Evolutionary conservation across 2,329 filamentous ascomycete species (phyloP).

Genomic region (Simplicillium aogashimaense): DNA sequence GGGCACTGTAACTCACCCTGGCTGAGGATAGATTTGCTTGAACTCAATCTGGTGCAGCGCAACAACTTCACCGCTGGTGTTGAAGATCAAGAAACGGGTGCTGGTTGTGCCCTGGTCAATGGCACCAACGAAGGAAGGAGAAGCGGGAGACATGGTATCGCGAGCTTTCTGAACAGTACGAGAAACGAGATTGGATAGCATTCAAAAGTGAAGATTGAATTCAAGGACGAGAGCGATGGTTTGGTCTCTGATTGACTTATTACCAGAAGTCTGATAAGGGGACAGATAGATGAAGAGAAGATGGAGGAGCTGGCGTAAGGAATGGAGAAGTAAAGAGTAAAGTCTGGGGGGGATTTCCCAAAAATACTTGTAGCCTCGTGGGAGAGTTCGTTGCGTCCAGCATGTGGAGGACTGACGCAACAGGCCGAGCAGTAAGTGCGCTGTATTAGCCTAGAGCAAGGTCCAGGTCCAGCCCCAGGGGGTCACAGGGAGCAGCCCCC

Average conservation of each 20-base stretch:
- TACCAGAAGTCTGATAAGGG: conserved; percentile 4
- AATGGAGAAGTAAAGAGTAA: conserved; percentile 1
- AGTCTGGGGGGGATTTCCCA: conserved; percentile 4
- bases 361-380: conserved; percentile 4
- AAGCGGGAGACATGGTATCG: conserved; percentile 21
- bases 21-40: conserved; percentile 61
- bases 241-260: conserved; percentile 6
- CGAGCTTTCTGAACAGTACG: conserved; percentile 9
- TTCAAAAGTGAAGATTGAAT: conserved; percentile 5
- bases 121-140: conserved; percentile 53
- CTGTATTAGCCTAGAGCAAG: too few species aligned
- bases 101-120: conserved; percentile 77
- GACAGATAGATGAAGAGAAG: conserved; percentile 4
- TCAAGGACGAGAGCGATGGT: conserved; percentile 5
- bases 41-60: conserved; percentile 70
- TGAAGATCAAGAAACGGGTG: conserved; percentile 70
- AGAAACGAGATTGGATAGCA: conserved; percentile 14
- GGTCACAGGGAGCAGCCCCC: too few species aligned
- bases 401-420: conserved; percentile 8
- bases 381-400: background rate
- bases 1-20: conserved; percentile 47
- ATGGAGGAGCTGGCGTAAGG: conserved; percentile 2
- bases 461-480: too few species aligned
- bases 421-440: too few species aligned
- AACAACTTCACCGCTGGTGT: conserved; percentile 57